These are phyloP conservation scores for Tubosaeta brunneosetosa DNA, from an alignment of 768 basidiomycete genomes.

Conservation along the genomic window DNA sequence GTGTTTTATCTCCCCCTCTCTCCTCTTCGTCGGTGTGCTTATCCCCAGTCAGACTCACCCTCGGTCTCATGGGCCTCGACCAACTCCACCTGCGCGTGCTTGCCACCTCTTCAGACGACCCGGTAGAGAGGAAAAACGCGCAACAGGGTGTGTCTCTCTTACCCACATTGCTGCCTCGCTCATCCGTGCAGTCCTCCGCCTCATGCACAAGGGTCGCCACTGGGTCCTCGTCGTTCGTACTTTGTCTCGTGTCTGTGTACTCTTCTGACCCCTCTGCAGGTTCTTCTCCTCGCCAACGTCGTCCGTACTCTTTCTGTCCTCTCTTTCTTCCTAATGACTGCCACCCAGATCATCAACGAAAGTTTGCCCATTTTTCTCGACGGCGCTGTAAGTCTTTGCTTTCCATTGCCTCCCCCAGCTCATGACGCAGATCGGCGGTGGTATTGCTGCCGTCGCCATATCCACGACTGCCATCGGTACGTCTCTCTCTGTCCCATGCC, in stretches of 20 bases:
- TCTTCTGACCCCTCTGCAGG: conserved; percentile 38
- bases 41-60: conserved; percentile 56
- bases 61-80: conserved; percentile 92
- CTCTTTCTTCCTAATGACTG: background rate
- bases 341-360: conserved; percentile 69
- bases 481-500: conserved; percentile 15
- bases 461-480: conserved; percentile 57
- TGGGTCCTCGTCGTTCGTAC: conserved; percentile 86
- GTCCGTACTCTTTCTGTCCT: conserved; percentile 36
- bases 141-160: conserved; percentile 48
- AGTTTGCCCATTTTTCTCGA: conserved; percentile 81
- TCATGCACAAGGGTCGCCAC: conserved; percentile 68
- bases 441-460: conserved; percentile 71
- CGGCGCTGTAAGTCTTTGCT: conserved; percentile 44
- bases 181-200: conserved; percentile 40
- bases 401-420: conserved; percentile 59
- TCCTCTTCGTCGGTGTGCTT: background rate
- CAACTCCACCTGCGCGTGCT: conserved; percentile 87
- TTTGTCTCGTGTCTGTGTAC: background rate
- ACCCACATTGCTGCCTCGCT: background rate
- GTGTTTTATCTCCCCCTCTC: conserved; percentile 16
- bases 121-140: conserved; percentile 62
- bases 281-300: conserved; percentile 85
- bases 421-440: conserved; percentile 51
- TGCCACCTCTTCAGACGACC: conserved; percentile 73